Evolutionary conservation across 208 protist species (phyloP), one percentile per base, ranked within the genome.

Genomic region (Leishmania aethiopica): DNA sequence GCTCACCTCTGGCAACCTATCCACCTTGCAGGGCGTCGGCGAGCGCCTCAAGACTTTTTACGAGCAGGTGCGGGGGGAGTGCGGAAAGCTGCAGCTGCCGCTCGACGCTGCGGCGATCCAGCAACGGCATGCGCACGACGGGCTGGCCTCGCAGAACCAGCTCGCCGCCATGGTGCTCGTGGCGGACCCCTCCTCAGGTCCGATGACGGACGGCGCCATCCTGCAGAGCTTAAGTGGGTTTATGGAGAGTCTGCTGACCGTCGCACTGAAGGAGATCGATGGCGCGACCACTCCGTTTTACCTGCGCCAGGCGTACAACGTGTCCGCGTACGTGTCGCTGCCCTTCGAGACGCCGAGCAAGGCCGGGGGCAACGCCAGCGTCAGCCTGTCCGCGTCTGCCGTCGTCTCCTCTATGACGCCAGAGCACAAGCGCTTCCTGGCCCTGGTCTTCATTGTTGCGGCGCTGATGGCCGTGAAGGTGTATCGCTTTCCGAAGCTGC

Each of bases 381-480:
- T 66, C 35, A 81, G 57, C 37, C 67, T 73, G 3, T 40, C 45
- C 2, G 60, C 73, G 28, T 66, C 84, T 42, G 77, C 77, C 71
- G 47, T 73, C 40, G 55, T 76, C 10, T 32, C 79, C 3, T 70
- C 82, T 60, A 80, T 82, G 82, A 75, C 81, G 6, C 71, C 81
- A 11, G 91, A 95, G 82, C 88, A 95, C 81, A 86, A 88, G 5
- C 88, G 88, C 40, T 95, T 97, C 72, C 90, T 97, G 49, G 88
- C 90, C 17, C 81, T 93, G 1, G 78, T 77, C 17, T 96, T 93
- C 75, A 66, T 94, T 60, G 73, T 95, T 32, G 92, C 94, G 0
- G 78, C 93, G 6, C 85, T 97, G 19, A 95, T 95, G 88, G 88
- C 88, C n/a, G 94, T 97, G 60, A 97, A 97, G 86, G 91, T 97